These are phyloP conservation scores for Brassica balearica DNA, from an alignment of 441 rosid genomes.

Conservation along the genomic window DNA sequence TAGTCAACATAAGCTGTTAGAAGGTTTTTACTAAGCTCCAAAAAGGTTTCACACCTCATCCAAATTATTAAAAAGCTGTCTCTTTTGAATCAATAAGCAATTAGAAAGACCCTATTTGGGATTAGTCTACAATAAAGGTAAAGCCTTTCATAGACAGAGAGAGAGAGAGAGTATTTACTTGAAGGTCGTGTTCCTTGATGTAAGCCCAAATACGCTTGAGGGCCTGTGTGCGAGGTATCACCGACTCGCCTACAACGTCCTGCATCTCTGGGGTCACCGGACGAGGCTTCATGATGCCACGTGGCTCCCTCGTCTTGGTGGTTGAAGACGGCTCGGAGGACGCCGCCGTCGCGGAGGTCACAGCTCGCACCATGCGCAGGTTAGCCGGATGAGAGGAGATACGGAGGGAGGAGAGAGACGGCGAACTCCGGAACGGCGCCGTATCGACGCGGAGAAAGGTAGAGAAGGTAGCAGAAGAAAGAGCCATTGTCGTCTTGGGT, in stretches of 20 bases:
- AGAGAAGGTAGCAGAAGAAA: conserved; percentile 58
- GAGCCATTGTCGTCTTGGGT: conserved; percentile 53
- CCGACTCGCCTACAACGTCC: conserved; percentile 77
- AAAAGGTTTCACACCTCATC: conserved; percentile 26
- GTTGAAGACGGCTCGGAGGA: conserved; percentile 59
- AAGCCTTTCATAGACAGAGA: not conserved
- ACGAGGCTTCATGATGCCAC: conserved; percentile 88
- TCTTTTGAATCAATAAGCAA: not conserved
- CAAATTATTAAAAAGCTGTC: not conserved
- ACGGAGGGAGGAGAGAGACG: conserved; percentile 27
- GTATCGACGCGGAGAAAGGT: conserved; percentile 49
- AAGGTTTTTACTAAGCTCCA: conserved; percentile 7
- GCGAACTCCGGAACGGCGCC: conserved; percentile 42
- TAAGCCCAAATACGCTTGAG: conserved; percentile 86
- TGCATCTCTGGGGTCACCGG: conserved; percentile 87
- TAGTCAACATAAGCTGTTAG: conserved; percentile 7
- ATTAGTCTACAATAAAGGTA: conserved; percentile 2
- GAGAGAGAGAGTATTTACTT: conserved; percentile 49
- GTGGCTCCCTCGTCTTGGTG: conserved; percentile 57
- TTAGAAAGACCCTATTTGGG: not conserved
- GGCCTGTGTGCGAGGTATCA: conserved; percentile 84
- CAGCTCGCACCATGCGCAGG: conserved; percentile 48
- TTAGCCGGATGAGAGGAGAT: conserved; percentile 38
- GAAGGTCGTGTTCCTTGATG: conserved; percentile 85
- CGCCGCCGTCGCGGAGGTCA: conserved; percentile 56